phyloP scores from a whole-genome alignment of 2,329 filamentous ascomycete species.

The Teratosphaeriaceae sp. region DNA sequence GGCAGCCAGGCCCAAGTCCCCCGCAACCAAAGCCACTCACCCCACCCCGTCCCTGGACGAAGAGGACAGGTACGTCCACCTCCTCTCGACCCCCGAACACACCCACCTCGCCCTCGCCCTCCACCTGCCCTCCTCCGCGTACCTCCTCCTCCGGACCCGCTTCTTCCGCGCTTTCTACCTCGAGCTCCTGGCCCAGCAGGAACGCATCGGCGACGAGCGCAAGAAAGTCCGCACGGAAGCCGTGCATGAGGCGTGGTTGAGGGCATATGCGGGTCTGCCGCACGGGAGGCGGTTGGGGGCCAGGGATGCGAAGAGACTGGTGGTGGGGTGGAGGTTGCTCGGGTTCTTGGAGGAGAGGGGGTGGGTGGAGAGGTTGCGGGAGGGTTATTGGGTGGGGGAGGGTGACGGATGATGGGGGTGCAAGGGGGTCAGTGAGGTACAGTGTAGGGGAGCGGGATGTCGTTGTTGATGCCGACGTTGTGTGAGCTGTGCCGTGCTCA shows the following conservation, averaged over 20 bases:
- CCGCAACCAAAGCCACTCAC: not conserved
- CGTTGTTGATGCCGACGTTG: no score
- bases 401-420: no score
- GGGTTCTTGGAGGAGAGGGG: conserved; percentile 20
- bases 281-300: conserved; percentile 8
- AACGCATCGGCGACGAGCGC: conserved; percentile 9
- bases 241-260: conserved; percentile 16
- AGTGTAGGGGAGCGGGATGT: no score
- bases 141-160: conserved; percentile 19
- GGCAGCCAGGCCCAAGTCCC: not conserved
- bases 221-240: conserved; percentile 11
- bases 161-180: conserved; percentile 17
- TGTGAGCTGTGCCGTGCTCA: no score
- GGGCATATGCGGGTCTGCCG: not conserved
- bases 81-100: conserved; percentile 16
- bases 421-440: no score
- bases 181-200: conserved; percentile 8
- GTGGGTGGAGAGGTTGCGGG: conserved; percentile 15
- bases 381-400: no score
- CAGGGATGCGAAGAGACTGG: conserved; percentile 14
- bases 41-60: conserved; percentile 11
- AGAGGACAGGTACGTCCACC: conserved; percentile 16
- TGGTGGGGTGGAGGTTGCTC: conserved; percentile 17
- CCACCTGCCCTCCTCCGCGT: conserved; percentile 15
- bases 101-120: conserved; percentile 11